Evolutionary conservation across 1,284 basidiomycete genomes (phyloP), one percentile per base, ranked within the genome.

Genomic region (Mycena citricolor): DNA sequence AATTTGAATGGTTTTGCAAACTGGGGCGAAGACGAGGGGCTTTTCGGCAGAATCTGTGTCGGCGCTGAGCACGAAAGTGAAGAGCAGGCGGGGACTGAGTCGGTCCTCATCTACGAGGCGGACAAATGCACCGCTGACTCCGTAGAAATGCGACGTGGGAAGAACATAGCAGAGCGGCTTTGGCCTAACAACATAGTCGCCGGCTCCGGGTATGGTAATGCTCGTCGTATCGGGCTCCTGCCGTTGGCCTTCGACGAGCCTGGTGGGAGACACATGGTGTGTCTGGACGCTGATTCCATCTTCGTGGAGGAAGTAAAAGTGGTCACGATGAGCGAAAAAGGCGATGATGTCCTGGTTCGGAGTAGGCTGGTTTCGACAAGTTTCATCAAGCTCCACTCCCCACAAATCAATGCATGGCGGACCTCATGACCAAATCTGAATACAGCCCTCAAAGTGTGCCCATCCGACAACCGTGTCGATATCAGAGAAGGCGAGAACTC

Each of bases 41-140:
- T 51, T 45, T 16, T 31, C 38, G 22, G 11, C 8, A 22, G 37
- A 25, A 14, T 39, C 8, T 5, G 41, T 40, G 13, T 40, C 28
- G 5, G 28, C 39, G 44, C 14, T 50, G 10, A 32, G 37, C 2
- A 52, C 21, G 39, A 47, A 52, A 2, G 41, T 48, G 22, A 52
- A 31, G 4, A 17, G 14, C 33, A 21, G 19, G 10, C 11, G 10
- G 11, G 32, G 8, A 17, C 19, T 17, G 10, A 8, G 11, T 8
- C 13, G 13, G 31, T 16, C 12, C 4, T 21, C 33, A 13, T 44
- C 17, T 21, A 1, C 7, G 4, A 29, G 2, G 11, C 37, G 45
- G 12, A 48, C 23, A 23, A 52, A 52, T 4, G 32, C 42, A 11
- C 42, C 50, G 13, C 22, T 31, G 33, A 52, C 31, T 5, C 50